Conservation (phyloP, 225 moss, liverwort and hornwort genomes). For the Climacium dendroides region DNA sequence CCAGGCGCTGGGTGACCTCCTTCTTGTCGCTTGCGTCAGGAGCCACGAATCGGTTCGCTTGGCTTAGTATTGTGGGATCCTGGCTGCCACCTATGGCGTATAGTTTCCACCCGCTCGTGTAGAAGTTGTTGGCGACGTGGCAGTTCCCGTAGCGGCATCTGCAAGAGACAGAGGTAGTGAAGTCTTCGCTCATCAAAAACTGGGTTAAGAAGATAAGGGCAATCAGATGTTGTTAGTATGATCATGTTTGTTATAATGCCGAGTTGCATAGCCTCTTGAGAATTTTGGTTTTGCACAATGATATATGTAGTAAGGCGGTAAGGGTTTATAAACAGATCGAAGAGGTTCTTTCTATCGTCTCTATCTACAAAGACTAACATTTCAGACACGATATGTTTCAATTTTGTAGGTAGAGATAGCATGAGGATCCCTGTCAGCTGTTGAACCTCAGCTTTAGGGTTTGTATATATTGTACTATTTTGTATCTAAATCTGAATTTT, state of each 20-base stretch:
- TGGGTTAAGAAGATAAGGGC: background rate
- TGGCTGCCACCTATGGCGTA: conserved; percentile 45
- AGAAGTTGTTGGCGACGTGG: conserved; percentile 45
- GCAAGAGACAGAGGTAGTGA: background rate
- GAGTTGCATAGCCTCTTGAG: background rate
- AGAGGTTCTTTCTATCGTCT: background rate
- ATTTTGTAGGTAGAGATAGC: background rate
- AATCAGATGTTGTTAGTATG: background rate
- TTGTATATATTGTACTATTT: background rate
- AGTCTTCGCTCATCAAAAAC: background rate
- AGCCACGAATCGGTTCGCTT: conserved; percentile 10
- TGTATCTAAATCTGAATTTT: background rate
- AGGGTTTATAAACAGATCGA: background rate
- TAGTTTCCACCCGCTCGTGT: conserved; percentile 9
- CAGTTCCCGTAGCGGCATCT: conserved; percentile 31
- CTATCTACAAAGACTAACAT: background rate
- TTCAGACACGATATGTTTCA: background rate
- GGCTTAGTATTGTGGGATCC: conserved; percentile 27
- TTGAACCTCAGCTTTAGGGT: background rate
- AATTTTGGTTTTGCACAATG: background rate
- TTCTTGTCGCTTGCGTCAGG: background rate
- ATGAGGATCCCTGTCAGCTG: background rate
- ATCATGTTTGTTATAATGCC: background rate
- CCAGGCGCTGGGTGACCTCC: conserved; percentile 6
- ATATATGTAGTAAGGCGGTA: background rate